Base-by-base conservation (phyloP, 148 eudicot species). In the Mesembryanthemum crystallinum region DNA sequence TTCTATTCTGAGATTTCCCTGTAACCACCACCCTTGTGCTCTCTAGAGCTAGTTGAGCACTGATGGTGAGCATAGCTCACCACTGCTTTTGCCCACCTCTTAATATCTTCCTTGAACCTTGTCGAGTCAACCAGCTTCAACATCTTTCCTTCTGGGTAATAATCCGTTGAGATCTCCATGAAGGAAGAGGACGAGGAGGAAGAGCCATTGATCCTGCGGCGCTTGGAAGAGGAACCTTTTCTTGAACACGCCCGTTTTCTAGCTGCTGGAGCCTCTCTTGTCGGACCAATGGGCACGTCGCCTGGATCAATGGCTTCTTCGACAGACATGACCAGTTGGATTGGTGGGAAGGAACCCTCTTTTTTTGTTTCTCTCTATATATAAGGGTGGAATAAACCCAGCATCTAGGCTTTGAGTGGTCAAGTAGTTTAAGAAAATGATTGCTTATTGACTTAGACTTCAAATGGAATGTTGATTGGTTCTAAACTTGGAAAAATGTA, bases 1-100 rank as follows among this genome's bases (percentile, higher is more conserved):
- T 45, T 45, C 0, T 45, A 45, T 7, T 45, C 49, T 45, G 49
- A 45, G 49, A 45, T 6, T 1, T 0, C 8, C 49, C 14, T 45
- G 49, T 11, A 43, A 43, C 14, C 1, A 39, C 43, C 43, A 11
- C 49, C 49, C 49, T 45, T 45, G 14, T 45, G 49, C 14, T 45
- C 49, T 45, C 9, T 45, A 45, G 49, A 13, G 49, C 14, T 1
- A 43, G 49, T 43, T 1, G 7, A 43, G 14, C 10, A 43, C 1
- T 43, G 49, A 10, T 73, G 55, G 14, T 89, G 82, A 64, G 97
- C 92, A 64, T 91, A 89, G 29, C 75, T 69, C 32, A 79, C 93
- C 47, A 87, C 93, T 23, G 84, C 87, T 55, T 84, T 86, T 24
- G 97, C 97, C 97, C 93, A 89, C 79, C 76, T 88, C 79, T 76